Evolutionary conservation across 2,329 filamentous ascomycete genomes (phyloP).

Genomic region (Fusarium illudens): DNA sequence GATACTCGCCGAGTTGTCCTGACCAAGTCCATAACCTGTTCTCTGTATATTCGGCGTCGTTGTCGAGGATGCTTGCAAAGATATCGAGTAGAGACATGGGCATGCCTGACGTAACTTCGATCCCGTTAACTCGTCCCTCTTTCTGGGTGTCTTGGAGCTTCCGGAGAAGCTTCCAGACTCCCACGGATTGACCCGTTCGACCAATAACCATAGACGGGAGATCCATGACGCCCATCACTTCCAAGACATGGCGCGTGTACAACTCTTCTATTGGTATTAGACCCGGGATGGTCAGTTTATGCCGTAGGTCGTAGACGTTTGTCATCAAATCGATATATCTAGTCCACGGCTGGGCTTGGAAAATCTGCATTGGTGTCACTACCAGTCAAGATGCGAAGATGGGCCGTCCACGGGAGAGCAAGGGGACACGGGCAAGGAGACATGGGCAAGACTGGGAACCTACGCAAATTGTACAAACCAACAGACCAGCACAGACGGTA

Average conservation of each 20-base stretch:
- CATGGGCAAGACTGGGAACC: neutral
- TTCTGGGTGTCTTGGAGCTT: slow-evolving; percentile 23
- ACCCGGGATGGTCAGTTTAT: slow-evolving; percentile 12
- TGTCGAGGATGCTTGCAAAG: slow-evolving; percentile 24
- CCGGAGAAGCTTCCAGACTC: slow-evolving; percentile 37
- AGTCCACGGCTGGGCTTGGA: slow-evolving; percentile 36
- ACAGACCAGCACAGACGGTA: slow-evolving; percentile 33
- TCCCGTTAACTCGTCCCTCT: slow-evolving; percentile 5
- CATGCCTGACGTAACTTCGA: slow-evolving; percentile 35
- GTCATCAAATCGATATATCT: slow-evolving; percentile 37
- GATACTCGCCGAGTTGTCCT: slow-evolving; percentile 33
- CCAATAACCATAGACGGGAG: slow-evolving; percentile 32
- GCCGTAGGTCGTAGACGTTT: slow-evolving; percentile 29
- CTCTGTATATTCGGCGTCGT: slow-evolving; percentile 36
- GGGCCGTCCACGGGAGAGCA: neutral
- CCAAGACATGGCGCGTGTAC: slow-evolving; percentile 25
- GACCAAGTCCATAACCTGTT: slow-evolving; percentile 32
- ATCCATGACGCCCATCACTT: slow-evolving; percentile 39
- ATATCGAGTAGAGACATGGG: slow-evolving; percentile 36
- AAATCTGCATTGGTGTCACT: slow-evolving; percentile 16
- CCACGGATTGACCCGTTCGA: slow-evolving; percentile 19
- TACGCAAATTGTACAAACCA: slow-evolving; percentile 37
- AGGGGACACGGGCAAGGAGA: too few relatives aligned
- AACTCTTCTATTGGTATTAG: slow-evolving; percentile 22
- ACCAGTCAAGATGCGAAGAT: neutral